These are phyloP conservation scores for Sanghuangporus weigelae DNA, from an alignment of 1,284 basidiomycete genomes.

Conservation along the genomic window DNA sequence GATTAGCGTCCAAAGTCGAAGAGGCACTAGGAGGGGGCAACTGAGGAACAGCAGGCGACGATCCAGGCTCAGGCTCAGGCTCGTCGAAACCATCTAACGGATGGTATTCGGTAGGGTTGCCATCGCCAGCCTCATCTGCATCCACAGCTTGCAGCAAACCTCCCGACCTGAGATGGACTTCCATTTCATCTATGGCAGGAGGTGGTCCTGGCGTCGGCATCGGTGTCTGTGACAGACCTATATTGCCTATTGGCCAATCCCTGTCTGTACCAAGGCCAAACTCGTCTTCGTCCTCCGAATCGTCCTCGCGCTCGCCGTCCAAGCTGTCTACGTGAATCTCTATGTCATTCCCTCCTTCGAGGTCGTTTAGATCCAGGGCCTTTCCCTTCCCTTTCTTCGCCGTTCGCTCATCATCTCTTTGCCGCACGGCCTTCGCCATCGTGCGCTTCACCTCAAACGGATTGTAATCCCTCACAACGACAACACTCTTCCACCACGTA, in stretches of 20 bases:
- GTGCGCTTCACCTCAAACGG: neutral
- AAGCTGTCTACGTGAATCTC: neutral
- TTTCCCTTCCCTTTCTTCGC: neutral
- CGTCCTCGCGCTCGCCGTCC: neutral
- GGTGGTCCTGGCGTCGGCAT: neutral
- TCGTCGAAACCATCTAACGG: too few relatives aligned
- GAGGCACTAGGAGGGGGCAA: neutral
- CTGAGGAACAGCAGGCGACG: too few relatives aligned
- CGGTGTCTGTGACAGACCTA: neutral
- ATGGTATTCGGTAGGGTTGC: too few relatives aligned
- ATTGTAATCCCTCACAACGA: slow-evolving; percentile 11
- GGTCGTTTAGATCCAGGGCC: neutral
- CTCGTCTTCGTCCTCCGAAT: neutral
- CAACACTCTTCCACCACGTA: neutral
- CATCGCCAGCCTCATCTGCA: neutral
- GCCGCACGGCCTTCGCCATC: neutral
- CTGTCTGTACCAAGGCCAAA: neutral
- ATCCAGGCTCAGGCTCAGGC: too few relatives aligned
- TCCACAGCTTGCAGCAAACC: neutral
- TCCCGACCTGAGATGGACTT: neutral
- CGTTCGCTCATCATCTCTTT: neutral
- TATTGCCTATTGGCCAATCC: neutral
- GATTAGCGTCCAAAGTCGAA: neutral
- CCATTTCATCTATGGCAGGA: too few relatives aligned
- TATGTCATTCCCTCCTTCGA: neutral